Evolutionary conservation across 177 flowering plant genomes (phyloP), one percentile per base, ranked within the genome.

Genomic region (Vitis hybrid): DNA sequence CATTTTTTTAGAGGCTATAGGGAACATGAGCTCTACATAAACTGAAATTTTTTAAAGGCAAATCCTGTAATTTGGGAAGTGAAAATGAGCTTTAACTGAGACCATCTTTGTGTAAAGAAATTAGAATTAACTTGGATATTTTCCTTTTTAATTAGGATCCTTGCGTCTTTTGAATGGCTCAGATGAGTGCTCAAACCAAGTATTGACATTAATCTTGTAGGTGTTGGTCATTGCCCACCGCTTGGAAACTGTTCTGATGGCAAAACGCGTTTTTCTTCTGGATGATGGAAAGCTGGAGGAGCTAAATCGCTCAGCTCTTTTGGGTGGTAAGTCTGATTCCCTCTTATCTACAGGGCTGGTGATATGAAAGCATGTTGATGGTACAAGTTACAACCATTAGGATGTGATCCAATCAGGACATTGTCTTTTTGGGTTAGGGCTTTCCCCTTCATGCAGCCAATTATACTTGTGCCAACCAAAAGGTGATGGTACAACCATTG

Each of bases 191-290:
- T 10, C 10, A 48, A 65, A 58, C 32, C 34, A 26, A 6, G 45
- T 18, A 34, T 30, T 26, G 19, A 23, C 15, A n/a, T 49, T 30
- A 15, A 19, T 59, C 56, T 9, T 54, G 64, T 64, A 92, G 96
- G 96, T 92, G 54, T 74, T 92, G 61, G 89, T 91, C 50, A 89
- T 92, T 70, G 91, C 96, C 10, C 98, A 92, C 69, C 86, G 94
- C 15, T 50, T 89, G 79, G 98, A 91, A 77, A 92, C 98, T 11
- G 82, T 89, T 73, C 66, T 77, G 52, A 92, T 89, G 90, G 96
- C 96, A 6, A 78, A 91, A 17, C 78, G 92, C 40, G 76, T 92
- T 30, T 78, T 89, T 70, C 82, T 80, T 48, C 74, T 92, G 32
- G 82, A 81, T n/a, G 79, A 78, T 61, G 98, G 98, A 69, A 87